Percentiles rank a stretch among this genome's conserved stretches.
Conservation (phyloP, 305 asterid species). For the Andrographis paniculata region DNA sequence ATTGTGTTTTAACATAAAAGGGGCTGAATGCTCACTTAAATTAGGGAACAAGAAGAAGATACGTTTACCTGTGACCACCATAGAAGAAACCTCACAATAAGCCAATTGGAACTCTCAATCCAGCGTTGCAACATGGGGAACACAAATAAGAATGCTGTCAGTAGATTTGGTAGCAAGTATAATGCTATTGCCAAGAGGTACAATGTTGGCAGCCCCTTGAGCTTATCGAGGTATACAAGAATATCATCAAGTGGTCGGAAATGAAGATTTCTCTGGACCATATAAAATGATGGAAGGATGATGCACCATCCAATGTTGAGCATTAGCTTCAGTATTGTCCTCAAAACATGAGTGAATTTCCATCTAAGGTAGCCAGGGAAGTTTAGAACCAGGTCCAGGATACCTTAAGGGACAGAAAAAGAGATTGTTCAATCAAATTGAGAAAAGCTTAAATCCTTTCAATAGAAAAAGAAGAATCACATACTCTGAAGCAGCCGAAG, state of each 20-base stretch:
- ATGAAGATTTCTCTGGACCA: constrained; percentile 38
- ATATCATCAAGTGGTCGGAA: constrained; percentile 33
- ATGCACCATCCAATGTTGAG: constrained; percentile 83
- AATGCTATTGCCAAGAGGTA: constrained; percentile 71
- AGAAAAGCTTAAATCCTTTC: constrained; percentile 10
- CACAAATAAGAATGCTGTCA: constrained; percentile 62
- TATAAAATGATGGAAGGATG: constrained; percentile 69
- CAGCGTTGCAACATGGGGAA: constrained; percentile 95
- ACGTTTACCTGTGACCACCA: constrained; percentile 98
- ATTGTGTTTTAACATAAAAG: constrained; percentile 13
- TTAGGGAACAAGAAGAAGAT: constrained; percentile 7
- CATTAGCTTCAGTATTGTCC: constrained; percentile 72
- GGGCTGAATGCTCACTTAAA: constrained; percentile 9
- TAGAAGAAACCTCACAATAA: constrained; percentile 72
- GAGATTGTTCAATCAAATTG: constrained; percentile 9
- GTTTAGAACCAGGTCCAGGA: constrained; percentile 78
- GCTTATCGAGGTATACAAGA: constrained; percentile 54
- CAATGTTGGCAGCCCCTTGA: constrained; percentile 87
- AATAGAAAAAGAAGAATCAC: constrained; percentile 24
- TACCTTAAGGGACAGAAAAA: constrained; percentile 39
- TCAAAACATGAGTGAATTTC: constrained; percentile 67
- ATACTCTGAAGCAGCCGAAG: constrained; percentile 94
- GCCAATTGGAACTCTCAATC: constrained; percentile 98
- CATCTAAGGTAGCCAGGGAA: constrained; percentile 94
- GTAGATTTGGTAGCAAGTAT: constrained; percentile 80